Evolutionary conservation across 1,139 yeast genomes (phyloP), one percentile per base, ranked within the genome.

Genomic region (Geotrichum carabidarum): DNA sequence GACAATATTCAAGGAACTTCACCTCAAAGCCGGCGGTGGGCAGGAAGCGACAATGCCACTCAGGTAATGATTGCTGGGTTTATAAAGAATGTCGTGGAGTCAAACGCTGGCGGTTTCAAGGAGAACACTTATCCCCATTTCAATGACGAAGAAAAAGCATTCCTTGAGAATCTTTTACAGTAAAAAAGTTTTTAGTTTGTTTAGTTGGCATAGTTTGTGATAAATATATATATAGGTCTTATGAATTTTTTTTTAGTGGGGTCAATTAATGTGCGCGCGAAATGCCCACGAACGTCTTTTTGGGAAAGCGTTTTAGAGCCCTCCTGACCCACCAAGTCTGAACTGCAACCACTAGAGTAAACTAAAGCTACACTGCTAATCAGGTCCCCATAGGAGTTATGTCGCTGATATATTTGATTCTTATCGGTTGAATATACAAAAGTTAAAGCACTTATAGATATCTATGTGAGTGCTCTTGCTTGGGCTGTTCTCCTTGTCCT

Each of bases 51-150:
- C 44, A 55, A 59, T 27, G 63, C 65, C 11, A 62, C 67, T 8
- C 65, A 76, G 56, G 72, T 75, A 36, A 67, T 81, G 35, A 71
- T 89, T 54, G 65, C 78, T 9, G 75, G 71, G 30, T 87, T 89
- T 70, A 84, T 89, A 73, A 83, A 77, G 62, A 82, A 80, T 59
- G 79, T 85, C 59, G 80, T 84, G 0, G 60, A 76, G 7, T 77
- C 78, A 58, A 77, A 84, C 62, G 65, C 78, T 15, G 80, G 81
- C 1, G 70, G 76, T 17, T 86, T 87, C 71, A 76, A 76, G 61
- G 67, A 68, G 9, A 79, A 40, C 17, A 45, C 53, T 2, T 48
- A 38, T 38, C 50, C 45, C 15, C 11, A 69, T 11, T 70, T 87
- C 53, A 68, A 71, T 27, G 84, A 81, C 14, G 78, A 75, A 5